Conservation (phyloP, 148 eudicot species). For the Heliamphora exappendiculata region DNA sequence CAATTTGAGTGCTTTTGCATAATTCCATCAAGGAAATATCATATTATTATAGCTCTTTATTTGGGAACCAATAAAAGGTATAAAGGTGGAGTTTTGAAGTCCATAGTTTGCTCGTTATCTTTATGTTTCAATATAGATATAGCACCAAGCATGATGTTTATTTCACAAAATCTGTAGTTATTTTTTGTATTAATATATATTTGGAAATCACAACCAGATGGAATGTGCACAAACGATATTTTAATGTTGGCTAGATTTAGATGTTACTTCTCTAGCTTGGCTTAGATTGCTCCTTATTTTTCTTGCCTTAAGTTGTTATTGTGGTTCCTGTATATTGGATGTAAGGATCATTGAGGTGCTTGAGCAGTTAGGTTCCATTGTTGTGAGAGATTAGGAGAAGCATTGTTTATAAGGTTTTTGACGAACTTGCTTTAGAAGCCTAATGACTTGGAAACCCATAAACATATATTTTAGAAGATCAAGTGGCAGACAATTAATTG, state of each 20-base stretch:
- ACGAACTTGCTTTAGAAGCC: neutral
- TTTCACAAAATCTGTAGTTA: neutral
- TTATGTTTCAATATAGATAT: neutral
- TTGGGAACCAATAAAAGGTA: neutral
- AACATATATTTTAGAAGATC: no score
- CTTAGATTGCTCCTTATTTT: neutral
- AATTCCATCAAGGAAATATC: neutral
- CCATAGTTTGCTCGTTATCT: neutral
- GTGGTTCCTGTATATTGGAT: no score
- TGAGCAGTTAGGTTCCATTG: no score
- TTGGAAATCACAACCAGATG: neutral
- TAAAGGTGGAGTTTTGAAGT: no score
- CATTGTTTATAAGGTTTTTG: no score
- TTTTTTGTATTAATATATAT: neutral
- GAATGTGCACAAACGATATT: neutral
- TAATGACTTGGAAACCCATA: no score
- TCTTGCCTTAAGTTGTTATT: neutral
- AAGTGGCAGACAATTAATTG: neutral
- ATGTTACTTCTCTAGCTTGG: neutral
- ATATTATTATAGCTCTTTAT: neutral
- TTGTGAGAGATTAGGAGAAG: no score
- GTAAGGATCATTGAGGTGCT: no score
- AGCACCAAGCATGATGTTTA: constrained; percentile 3
- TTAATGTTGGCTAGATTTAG: neutral
- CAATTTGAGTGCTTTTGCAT: neutral